A percentile compares a stretch with the other conserved stretches of the same genome.
phyloP scores from a whole-genome alignment of 2,329 filamentous ascomycete species.

The Pezicula neosporulosa region DNA sequence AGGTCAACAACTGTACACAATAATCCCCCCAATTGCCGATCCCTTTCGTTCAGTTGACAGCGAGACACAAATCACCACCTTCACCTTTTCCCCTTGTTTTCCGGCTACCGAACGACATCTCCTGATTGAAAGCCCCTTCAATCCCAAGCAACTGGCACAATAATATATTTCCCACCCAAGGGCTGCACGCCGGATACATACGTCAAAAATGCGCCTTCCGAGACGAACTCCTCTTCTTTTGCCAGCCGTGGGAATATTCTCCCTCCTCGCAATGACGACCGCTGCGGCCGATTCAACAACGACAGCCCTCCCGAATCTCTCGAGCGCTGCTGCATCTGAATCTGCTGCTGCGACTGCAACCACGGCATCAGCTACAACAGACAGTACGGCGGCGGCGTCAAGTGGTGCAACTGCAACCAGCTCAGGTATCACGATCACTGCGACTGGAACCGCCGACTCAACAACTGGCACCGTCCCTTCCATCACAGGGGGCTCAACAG shows the following conservation, averaged over 20 bases:
- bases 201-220: constrained; percentile 16
- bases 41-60: too few species aligned
- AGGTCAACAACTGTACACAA: too few species aligned
- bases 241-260: constrained; percentile 12
- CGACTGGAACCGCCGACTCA: constrained; percentile 7
- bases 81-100: background rate
- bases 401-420: constrained; percentile 4
- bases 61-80: background rate
- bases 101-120: background rate
- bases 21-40: too few species aligned
- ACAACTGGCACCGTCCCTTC: constrained; percentile 1
- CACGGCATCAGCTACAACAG: constrained; percentile 5
- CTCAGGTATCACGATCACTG: constrained; percentile 1
- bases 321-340: constrained; percentile 18
- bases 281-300: constrained; percentile 7
- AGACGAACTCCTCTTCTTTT: constrained; percentile 8
- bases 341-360: constrained; percentile 14
- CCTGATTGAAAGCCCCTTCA: background rate
- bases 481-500: constrained; percentile 11
- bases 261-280: constrained; percentile 14
- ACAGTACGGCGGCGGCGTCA: constrained; percentile 9
- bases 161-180: background rate
- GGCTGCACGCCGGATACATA: background rate
- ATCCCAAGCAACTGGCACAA: background rate
- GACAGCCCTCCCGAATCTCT: constrained; percentile 15